Base-by-base conservation (phyloP, 2,329 filamentous ascomycete species). In the Chrysoporthe cubensis region DNA sequence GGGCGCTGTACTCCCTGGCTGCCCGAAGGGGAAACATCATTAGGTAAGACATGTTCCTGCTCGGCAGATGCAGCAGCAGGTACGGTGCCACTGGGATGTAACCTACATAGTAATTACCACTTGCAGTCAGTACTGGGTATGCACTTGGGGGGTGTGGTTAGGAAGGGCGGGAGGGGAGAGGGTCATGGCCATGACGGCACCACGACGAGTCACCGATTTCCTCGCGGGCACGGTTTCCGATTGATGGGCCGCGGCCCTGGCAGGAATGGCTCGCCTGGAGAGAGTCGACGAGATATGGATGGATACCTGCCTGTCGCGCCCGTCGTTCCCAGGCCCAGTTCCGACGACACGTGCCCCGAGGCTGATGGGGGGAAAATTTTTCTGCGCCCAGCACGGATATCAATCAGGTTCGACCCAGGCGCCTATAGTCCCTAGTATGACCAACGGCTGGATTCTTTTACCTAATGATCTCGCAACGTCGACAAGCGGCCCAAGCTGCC, bases 381-480 rank as follows among this genome's bases (percentile, higher is more conserved):
- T 56, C 43, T 26, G 26, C 4, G 1, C 21, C 54, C 34, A 57
- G 40, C 21, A 64, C 16, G 59, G 26, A 37, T n/a, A 62, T 50
- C 43, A 21, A 50, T 37, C 43, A n/a, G 32, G 14, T 6, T 6
- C 18, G 43, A 62, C 7, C 26, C 13, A 61, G 9, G 18, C 8
- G 5, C 48, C 50, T 43, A 37, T 26, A 26, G 26, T 26, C 26
- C 26, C 26, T 26, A 26, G 26, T 26, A 26, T 58, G 43, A 34
- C 65, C 60, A 70, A 65, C 54, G 37, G 60, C 54, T 50, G 58
- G 67, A 69, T 71, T 69, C 71, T 72, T 68, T 75, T 75, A 75
- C 73, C 70, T 75, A 75, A 75, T 75, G 61, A 60, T 62, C 61
- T 64, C 54, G 43, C 59, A 42, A 44, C 14, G 43, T 16, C n/a